phyloP scores from a whole-genome alignment of 441 rosid species.

The Aquilaria agallochum region DNA sequence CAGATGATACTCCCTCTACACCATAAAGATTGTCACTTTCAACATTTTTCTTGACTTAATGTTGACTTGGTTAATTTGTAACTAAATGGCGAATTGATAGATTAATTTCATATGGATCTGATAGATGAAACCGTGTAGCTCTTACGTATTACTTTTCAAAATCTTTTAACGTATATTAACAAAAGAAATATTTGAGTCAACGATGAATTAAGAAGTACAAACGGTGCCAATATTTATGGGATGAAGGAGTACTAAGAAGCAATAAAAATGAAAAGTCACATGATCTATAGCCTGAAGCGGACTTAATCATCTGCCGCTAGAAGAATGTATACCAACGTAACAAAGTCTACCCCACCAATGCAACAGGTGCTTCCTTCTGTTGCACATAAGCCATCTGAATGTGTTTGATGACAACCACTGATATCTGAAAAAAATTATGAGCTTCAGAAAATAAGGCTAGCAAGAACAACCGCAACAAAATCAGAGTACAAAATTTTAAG shows the following conservation, averaged over 20 bases:
- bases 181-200: background rate
- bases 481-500: background rate
- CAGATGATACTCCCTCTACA: no score
- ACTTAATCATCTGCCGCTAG: background rate
- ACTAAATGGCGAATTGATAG: no score
- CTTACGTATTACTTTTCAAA: background rate
- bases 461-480: background rate
- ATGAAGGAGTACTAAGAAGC: background rate
- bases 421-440: constrained; percentile 21
- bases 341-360: constrained; percentile 67
- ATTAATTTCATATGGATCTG: no score
- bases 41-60: no score
- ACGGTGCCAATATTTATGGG: background rate
- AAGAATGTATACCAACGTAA: constrained; percentile 60
- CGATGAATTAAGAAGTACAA: background rate
- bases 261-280: background rate
- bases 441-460: background rate
- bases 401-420: constrained; percentile 17
- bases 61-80: no score
- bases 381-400: constrained; percentile 11
- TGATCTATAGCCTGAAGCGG: background rate
- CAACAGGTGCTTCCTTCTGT: constrained; percentile 37
- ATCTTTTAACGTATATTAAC: background rate
- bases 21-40: no score
- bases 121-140: background rate